Evolutionary conservation across 352 stramenopile species (phyloP), one percentile per base, ranked within the genome.

Genomic region (Thalassiosira gravida): DNA sequence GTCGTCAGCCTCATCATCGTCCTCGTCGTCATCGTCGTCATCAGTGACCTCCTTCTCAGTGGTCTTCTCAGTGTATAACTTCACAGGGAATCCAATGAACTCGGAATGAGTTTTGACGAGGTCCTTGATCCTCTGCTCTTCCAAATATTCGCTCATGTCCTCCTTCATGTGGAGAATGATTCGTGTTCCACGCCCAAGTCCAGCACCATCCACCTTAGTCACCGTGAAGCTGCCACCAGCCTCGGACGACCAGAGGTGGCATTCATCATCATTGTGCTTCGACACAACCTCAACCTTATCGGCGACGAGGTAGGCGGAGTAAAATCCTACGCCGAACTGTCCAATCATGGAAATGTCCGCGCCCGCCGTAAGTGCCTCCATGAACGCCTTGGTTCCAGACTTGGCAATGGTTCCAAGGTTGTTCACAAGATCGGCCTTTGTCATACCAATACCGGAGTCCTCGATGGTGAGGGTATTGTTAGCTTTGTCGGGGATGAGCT

Each of bases 51-150:
- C 97, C 93, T 99, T 99, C 90, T 99, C 97, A 63, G 96, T 97
- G 64, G 96, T 99, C 96, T 99, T 99, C 89, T 99, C 97, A 16
- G 98, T 97, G 88, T 98, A 98, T 14, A 99, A 94, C 91, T 98
- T 98, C 91, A 99, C 99, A 32, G 97, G 96, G 96, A 99, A 99
- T 57, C 96, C 95, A 93, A 99, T 99, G 92, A 99, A 99, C 91
- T 99, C 97, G 6, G 95, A 98, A 92, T 99, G 97, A 92, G 99
- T 99, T 95, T 99, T 99, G 53, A 99, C 96, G 35, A 99, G 89
- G 87, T 99, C 97, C 90, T 98, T 99, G 64, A 99, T 90, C 82
- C 97, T 96, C 84, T 95, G 95, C 90, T 99, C 97, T 88, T 99
- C 97, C 0, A 99, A 86, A 93, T 98, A 99, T 87, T 99, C 97